Evolutionary conservation across 2,329 filamentous ascomycete genomes (phyloP).

Genomic region (Emmonsiellopsis sp.): DNA sequence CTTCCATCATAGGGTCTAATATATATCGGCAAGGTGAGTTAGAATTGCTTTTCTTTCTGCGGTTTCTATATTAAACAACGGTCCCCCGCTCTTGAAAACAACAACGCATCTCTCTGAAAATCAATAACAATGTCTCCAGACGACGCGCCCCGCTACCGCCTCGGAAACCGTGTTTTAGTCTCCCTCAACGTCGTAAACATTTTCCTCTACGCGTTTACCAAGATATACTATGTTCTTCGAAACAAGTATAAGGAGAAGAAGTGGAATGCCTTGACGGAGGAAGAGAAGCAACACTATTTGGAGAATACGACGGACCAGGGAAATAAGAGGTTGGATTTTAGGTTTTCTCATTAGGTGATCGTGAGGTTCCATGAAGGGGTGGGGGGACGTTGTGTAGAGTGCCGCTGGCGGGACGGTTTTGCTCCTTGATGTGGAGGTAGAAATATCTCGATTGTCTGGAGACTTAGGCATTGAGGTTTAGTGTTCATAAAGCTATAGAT

Average conservation of each 20-base stretch:
- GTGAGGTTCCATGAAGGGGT: too few species aligned
- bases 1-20: conserved; percentile 25
- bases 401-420: too few species aligned
- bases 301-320: conserved; percentile 23
- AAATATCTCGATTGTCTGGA: too few species aligned
- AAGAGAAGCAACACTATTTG: conserved; percentile 21
- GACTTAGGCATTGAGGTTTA: too few species aligned
- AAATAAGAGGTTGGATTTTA: conserved; percentile 26
- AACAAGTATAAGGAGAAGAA: conserved; percentile 20
- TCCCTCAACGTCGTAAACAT: conserved; percentile 38
- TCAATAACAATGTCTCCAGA: conserved; percentile 14
- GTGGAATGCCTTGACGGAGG: conserved; percentile 23
- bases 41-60: background rate
- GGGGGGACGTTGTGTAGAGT: too few species aligned
- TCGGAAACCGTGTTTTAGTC: conserved; percentile 43
- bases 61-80: background rate
- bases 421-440: too few species aligned
- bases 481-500: too few species aligned
- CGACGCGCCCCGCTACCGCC: conserved; percentile 42
- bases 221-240: conserved; percentile 22
- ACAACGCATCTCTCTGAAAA: background rate
- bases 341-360: conserved; percentile 21
- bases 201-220: conserved; percentile 34
- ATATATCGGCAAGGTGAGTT: conserved; percentile 19
- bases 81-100: background rate